These are phyloP conservation scores for Coniochaeta ligniaria DNA, from an alignment of 2,329 filamentous ascomycete species.

Conservation along the genomic window DNA sequence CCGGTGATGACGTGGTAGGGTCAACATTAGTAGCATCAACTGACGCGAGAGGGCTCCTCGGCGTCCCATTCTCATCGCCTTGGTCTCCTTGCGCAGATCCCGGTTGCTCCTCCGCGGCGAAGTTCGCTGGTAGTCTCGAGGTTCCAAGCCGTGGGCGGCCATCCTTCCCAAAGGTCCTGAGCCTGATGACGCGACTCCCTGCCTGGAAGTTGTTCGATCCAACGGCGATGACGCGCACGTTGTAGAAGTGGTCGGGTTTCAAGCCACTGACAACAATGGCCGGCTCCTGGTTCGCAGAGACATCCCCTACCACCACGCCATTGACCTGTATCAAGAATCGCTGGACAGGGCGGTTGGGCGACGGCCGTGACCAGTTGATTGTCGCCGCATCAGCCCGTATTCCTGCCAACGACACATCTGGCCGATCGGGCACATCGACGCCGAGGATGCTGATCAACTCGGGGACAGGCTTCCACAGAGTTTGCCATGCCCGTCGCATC, in stretches of 20 bases:
- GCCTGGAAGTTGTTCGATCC: slow-evolving; percentile 90
- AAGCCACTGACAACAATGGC: slow-evolving; percentile 89
- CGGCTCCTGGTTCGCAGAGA: slow-evolving; percentile 66
- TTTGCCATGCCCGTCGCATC: slow-evolving; percentile 77
- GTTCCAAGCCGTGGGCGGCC: slow-evolving; percentile 54
- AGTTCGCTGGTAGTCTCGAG: slow-evolving; percentile 48
- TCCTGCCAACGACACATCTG: slow-evolving; percentile 82
- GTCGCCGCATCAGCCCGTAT: slow-evolving; percentile 83
- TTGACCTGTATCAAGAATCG: slow-evolving; percentile 93
- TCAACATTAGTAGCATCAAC: slow-evolving; percentile 58
- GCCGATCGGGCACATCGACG: slow-evolving; percentile 85
- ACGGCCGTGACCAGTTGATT: slow-evolving; percentile 81
- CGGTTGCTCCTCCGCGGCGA: slow-evolving; percentile 43
- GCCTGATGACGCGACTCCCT: slow-evolving; percentile 74
- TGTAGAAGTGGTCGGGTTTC: slow-evolving; percentile 82
- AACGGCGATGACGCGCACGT: slow-evolving; percentile 85
- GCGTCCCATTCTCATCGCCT: slow-evolving; percentile 40
- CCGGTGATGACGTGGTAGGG: slow-evolving; percentile 29
- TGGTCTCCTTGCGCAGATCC: slow-evolving; percentile 31
- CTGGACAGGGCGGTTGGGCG: slow-evolving; percentile 58
- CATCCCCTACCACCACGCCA: slow-evolving; percentile 88
- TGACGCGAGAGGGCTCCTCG: slow-evolving; percentile 42
- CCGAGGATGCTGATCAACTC: slow-evolving; percentile 86
- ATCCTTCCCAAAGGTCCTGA: slow-evolving; percentile 67
- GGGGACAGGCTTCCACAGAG: slow-evolving; percentile 83